Evolutionary conservation across 305 asterid species (phyloP).

Genomic region (Caryopteris hybrid): DNA sequence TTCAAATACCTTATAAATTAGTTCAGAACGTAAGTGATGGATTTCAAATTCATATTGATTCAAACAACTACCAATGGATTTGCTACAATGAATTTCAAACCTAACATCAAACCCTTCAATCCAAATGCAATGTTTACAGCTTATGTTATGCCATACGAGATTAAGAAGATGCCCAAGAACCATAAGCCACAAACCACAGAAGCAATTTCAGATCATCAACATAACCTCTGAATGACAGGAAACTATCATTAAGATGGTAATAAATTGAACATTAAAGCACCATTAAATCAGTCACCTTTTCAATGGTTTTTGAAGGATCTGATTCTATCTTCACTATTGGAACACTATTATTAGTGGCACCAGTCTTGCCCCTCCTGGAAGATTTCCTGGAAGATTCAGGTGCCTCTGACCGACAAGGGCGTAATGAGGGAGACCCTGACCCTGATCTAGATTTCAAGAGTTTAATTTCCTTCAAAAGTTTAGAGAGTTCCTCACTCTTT

Average conservation of each 20-base stretch:
- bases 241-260: too few relatives aligned
- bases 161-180: background rate
- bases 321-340: slow-evolving; percentile 32
- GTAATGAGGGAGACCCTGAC: slow-evolving; percentile 36
- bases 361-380: slow-evolving; percentile 25
- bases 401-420: slow-evolving; percentile 29
- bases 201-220: too few relatives aligned
- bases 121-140: background rate
- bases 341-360: slow-evolving; percentile 15
- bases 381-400: background rate
- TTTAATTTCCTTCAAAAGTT: slow-evolving; percentile 43
- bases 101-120: too few relatives aligned
- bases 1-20: too few relatives aligned
- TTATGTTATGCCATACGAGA: background rate
- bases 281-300: slow-evolving; percentile 35
- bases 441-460: slow-evolving; percentile 35
- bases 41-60: too few relatives aligned
- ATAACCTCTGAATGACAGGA: too few relatives aligned
- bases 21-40: too few relatives aligned
- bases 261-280: background rate
- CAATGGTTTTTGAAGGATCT: slow-evolving; percentile 27
- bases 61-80: too few relatives aligned
- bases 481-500: slow-evolving; percentile 46
- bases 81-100: too few relatives aligned
- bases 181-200: too few relatives aligned